Percentiles rank a stretch among this genome's conserved stretches.
phyloP scores from a whole-genome alignment of 1,139 yeast species.

The Scheffersomyces quercinus region DNA sequence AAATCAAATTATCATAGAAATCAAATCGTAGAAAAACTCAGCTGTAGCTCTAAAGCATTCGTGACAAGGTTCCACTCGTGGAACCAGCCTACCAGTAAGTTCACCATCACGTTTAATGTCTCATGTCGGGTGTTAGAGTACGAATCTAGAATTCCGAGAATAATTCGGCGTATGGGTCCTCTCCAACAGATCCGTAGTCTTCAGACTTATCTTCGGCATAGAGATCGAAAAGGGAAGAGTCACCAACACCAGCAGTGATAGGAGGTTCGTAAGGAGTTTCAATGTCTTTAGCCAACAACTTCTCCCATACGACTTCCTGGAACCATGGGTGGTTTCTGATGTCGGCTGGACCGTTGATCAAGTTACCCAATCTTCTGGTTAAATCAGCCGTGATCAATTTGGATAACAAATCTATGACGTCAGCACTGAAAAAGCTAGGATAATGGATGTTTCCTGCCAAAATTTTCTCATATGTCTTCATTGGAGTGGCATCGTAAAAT shows the following conservation, averaged over 20 bases:
- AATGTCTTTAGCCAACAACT: slow-evolving; percentile 54
- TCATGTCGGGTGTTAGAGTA: neutral
- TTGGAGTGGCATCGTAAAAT: slow-evolving; percentile 60
- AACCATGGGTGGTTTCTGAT: slow-evolving; percentile 61
- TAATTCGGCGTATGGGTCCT: slow-evolving; percentile 51
- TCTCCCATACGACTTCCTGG: slow-evolving; percentile 62
- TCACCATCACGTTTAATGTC: too few species aligned
- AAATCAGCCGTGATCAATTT: slow-evolving; percentile 57
- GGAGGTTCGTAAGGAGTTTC: slow-evolving; percentile 69
- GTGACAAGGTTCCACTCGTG: too few species aligned
- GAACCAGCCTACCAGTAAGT: too few species aligned
- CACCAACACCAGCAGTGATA: slow-evolving; percentile 62
- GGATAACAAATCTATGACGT: slow-evolving; percentile 50
- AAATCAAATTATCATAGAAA: too few species aligned
- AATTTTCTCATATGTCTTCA: slow-evolving; percentile 63
- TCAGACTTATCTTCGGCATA: slow-evolving; percentile 56
- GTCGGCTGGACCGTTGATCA: slow-evolving; percentile 58
- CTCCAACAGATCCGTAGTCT: slow-evolving; percentile 52
- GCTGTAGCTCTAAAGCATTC: too few species aligned
- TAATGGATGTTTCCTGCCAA: slow-evolving; percentile 52
- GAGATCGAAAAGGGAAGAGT: slow-evolving; percentile 59
- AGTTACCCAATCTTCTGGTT: slow-evolving; percentile 56
- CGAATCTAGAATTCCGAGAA: slow-evolving; percentile 48
- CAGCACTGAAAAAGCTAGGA: slow-evolving; percentile 53
- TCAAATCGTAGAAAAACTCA: too few species aligned